phyloP scores from a whole-genome alignment of 2,329 filamentous ascomycete species.

The Alternaria sp. region DNA sequence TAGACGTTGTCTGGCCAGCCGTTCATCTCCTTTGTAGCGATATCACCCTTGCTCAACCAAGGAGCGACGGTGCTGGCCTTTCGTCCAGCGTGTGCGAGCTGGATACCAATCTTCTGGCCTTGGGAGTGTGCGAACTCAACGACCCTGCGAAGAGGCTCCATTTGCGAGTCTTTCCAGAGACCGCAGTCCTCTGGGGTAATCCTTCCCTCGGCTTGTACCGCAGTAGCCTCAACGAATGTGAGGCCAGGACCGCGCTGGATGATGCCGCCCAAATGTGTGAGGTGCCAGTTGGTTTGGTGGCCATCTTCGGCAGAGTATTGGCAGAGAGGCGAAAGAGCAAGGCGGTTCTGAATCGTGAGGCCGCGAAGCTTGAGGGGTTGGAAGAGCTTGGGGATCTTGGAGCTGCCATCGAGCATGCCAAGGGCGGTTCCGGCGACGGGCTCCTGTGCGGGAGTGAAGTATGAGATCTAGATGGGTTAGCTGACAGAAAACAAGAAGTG shows the following conservation, averaged over 20 bases:
- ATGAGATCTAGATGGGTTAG: constrained; percentile 48
- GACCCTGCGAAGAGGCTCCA: constrained; percentile 73
- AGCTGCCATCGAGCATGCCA: constrained; percentile 58
- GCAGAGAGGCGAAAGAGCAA: constrained; percentile 63
- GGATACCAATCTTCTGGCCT: constrained; percentile 78
- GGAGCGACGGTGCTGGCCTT: constrained; percentile 68
- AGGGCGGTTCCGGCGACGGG: constrained; percentile 59
- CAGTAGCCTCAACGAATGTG: constrained; percentile 79
- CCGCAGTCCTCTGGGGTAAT: constrained; percentile 84
- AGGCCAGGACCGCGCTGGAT: constrained; percentile 78
- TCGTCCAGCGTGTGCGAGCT: constrained; percentile 81
- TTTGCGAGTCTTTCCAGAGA: constrained; percentile 86
- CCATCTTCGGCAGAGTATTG: constrained; percentile 75
- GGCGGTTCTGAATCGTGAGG: constrained; percentile 73
- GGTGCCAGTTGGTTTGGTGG: constrained; percentile 81
- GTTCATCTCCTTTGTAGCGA: constrained; percentile 64
- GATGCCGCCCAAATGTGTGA: constrained; percentile 83
- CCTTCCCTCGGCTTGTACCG: constrained; percentile 77
- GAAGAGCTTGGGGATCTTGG: constrained; percentile 67
- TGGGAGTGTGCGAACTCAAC: constrained; percentile 84
- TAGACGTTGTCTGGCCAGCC: constrained; percentile 65
- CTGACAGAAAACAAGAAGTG: not conserved
- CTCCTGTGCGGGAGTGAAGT: constrained; percentile 59
- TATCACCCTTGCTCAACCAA: constrained; percentile 67
- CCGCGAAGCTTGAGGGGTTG: constrained; percentile 66